Conservation (phyloP, 148 eudicot genomes). For the Vaccinium vitisidaea region DNA sequence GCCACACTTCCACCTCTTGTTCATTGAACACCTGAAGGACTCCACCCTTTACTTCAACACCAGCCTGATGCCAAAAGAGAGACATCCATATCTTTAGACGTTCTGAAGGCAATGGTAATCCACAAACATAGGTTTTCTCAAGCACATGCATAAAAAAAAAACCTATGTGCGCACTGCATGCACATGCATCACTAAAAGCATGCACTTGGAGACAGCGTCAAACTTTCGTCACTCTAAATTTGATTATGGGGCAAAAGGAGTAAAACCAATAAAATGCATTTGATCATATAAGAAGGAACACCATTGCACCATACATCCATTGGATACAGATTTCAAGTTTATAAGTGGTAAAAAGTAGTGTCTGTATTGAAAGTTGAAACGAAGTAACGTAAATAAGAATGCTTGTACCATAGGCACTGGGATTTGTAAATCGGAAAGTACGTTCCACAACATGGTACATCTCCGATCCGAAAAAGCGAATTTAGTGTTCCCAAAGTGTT, state of each 20-base stretch:
- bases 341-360: neutral
- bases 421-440: too few species aligned
- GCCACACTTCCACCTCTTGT: conserved; percentile 95
- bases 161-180: neutral
- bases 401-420: neutral
- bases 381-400: too few species aligned
- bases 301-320: neutral
- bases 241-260: neutral
- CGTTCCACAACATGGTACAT: too few species aligned
- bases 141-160: neutral
- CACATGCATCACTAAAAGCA: neutral
- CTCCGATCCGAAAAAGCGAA: too few species aligned
- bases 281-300: too few species aligned
- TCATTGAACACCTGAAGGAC: conserved; percentile 57
- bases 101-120: neutral
- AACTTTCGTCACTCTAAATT: neutral
- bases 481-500: too few species aligned
- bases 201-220: neutral
- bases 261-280: too few species aligned
- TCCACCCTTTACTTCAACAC: conserved; percentile 73
- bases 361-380: neutral
- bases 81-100: neutral
- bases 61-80: conserved; percentile 52
- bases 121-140: neutral
- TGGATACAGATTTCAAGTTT: neutral